Base-by-base conservation (phyloP, 176 grass and related monocot genomes). In the Chloris gayana region DNA sequence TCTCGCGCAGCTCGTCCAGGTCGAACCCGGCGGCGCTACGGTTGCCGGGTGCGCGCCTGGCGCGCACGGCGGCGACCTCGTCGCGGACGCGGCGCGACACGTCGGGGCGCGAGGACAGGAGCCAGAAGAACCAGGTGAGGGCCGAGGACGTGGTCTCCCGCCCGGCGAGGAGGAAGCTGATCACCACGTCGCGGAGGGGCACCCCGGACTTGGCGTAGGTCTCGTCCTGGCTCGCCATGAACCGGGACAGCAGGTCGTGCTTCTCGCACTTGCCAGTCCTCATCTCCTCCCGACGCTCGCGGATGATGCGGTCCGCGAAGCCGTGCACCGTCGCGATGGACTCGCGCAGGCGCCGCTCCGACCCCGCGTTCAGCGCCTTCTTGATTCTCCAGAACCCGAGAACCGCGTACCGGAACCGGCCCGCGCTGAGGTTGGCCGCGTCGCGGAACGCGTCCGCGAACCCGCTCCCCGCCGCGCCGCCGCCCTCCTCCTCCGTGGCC, bases 61-160 rank as follows among this genome's bases (percentile, higher is more conserved):
- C 81, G 60, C 84, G 83, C 39, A 91, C n/a, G 0, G 61, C 84
- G n/a, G 50, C 66, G 46, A 91, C 84, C 70, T 94, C 91, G 26
- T 89, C 91, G 37, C 92, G 72, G 68, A 91, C 89, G 29, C 80
- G 73, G 31, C 63, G 79, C 67, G 58, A 67, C 67, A 91, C 87
- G n/a, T 90, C 89, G 0, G 91, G 84, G 3, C 82, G 89, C 13
- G 94, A 88, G 46, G 91, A 88, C 2, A 97, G 65, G 7, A 97
- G 80, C 94, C 89, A 97, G 72, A 97, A 97, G 75, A 97, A 91
- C 91, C 91, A 94, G n/a, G 79, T 81, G 80, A 97, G 89, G 31
- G 75, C 89, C 17, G 82, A 89, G 0, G 94, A 91, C 6, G 89
- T 97, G 56, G 87, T 88, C 70, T 94, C 94, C 12, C 89, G 49